Conservation (phyloP, 176 grass and related monocot species). For the Tillandsia fasciculata region DNA sequence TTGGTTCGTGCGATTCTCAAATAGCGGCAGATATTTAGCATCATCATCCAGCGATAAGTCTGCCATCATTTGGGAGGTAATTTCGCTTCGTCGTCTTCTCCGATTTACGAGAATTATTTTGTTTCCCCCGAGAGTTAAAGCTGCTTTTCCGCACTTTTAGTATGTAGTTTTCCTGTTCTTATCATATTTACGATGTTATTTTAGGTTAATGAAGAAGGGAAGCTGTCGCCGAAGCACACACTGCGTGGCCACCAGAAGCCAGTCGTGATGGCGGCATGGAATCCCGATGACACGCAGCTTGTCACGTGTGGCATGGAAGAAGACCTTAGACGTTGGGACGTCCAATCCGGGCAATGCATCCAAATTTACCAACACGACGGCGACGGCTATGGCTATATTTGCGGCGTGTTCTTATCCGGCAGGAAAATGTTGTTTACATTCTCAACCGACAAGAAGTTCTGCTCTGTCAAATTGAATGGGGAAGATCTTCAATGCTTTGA, state of each 20-base stretch:
- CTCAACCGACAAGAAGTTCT: slow-evolving; percentile 37
- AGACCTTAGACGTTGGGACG: slow-evolving; percentile 58
- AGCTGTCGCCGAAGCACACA: slow-evolving; percentile 54
- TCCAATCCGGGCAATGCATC: slow-evolving; percentile 62
- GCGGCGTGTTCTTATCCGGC: slow-evolving; percentile 63
- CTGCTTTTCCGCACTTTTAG: no score
- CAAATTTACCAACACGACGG: slow-evolving; percentile 49
- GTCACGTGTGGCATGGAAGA: slow-evolving; percentile 91
- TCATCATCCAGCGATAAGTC: slow-evolving; percentile 78
- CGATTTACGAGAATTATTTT: background rate
- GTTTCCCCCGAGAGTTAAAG: background rate
- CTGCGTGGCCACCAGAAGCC: slow-evolving; percentile 53
- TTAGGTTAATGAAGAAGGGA: slow-evolving; percentile 66
- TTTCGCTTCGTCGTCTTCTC: background rate
- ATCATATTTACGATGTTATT: slow-evolving; percentile 2
- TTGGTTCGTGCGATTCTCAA: slow-evolving; percentile 94
- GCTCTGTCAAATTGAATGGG: slow-evolving; percentile 33
- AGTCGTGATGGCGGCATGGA: slow-evolving; percentile 79
- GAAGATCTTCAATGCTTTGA: no score
- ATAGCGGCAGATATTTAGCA: slow-evolving; percentile 76
- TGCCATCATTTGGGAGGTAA: slow-evolving; percentile 96
- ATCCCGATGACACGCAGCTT: slow-evolving; percentile 65
- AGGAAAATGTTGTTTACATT: slow-evolving; percentile 50
- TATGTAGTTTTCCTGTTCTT: no score
- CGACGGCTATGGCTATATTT: slow-evolving; percentile 37